These are phyloP conservation scores for Pseudogymnoascus pannorum DNA, from an alignment of 2,329 filamentous ascomycete species.

Conservation along the genomic window DNA sequence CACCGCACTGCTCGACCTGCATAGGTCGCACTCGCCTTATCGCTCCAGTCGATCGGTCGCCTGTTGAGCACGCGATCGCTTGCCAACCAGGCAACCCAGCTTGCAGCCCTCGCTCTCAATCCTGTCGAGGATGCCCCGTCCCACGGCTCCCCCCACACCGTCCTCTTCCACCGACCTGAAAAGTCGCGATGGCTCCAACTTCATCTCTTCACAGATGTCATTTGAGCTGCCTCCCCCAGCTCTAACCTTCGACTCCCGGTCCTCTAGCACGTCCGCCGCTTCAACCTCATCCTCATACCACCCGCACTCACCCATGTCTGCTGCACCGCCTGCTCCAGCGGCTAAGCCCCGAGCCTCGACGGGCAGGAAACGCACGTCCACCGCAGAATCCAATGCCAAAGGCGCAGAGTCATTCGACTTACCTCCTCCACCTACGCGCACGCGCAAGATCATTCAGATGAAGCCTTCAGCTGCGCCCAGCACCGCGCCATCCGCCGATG, in stretches of 20 bases:
- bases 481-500: conserved; percentile 13
- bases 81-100: not conserved
- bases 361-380: conserved; percentile 38
- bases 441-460: conserved; percentile 98
- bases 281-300: conserved; percentile 43
- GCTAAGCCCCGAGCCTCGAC: conserved; percentile 34
- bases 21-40: conserved; percentile 2
- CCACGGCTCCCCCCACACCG: conserved; percentile 65
- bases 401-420: conserved; percentile 59
- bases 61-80: conserved; percentile 9
- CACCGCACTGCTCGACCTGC: not conserved
- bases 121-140: conserved; percentile 51
- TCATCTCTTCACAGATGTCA: conserved; percentile 56
- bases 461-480: conserved; percentile 48
- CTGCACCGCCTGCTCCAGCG: conserved; percentile 30
- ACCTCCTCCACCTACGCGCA: conserved; percentile 84
- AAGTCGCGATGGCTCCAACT: conserved; percentile 58
- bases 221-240: conserved; percentile 76
- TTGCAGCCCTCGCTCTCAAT: not conserved
- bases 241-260: conserved; percentile 41
- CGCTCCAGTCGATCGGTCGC: not conserved
- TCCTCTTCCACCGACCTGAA: conserved; percentile 74
- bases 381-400: conserved; percentile 36
- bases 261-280: conserved; percentile 38
- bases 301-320: conserved; percentile 37